Evolutionary conservation across 352 stramenopile species (phyloP), one percentile per base, ranked within the genome.

Genomic region (Phytopythium helicoides): DNA sequence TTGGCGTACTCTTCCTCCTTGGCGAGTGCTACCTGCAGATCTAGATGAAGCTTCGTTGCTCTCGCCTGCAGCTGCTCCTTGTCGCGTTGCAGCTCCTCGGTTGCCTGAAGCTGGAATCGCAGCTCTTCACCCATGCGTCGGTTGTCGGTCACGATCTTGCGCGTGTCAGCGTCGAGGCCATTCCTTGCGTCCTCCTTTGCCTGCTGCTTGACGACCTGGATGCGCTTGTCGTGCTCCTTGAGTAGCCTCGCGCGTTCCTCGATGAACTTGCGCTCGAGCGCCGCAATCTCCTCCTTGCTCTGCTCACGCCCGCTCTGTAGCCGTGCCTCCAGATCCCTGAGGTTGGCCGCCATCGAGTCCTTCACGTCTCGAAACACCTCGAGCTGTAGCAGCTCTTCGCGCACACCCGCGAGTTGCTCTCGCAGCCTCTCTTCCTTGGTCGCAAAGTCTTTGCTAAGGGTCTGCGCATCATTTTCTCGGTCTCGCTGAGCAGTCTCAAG

Each of bases 111-210:
- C 62, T 97, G 92, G 52, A 97, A 96, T n/a, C 81, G 80, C 26
- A 97, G 68, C 67, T 98, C 92, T 49, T 97, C 90, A 42, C 73
- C 80, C 88, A 98, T 97, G 41, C 89, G 74, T 18, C 89, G 88
- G 62, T 98, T 97, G 56, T 97, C 86, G 2, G 81, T 88, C 42
- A 96, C 77, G 54, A 97, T 97, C 54, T 96, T 95, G 47, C 87
- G 82, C 33, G 90, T 96, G 63, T 97, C 89, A 18, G 73, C 83
- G 52, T 96, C 88, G 5, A 98, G 78, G 2, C 87, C 87, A 37
- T 92, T 90, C 57, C 93, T 83, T 14, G 89, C 89, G 62, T 97
- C 92, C 47, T 94, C 74, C 47, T 87, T 89, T 6, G 92, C 90
- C 56, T 95, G 83, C 47, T 86, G 73, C 54, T 90, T 90, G 36